These are phyloP conservation scores for Hordeum pubiflorum DNA, from an alignment of 202 grass and related monocot species.

Conservation along the genomic window DNA sequence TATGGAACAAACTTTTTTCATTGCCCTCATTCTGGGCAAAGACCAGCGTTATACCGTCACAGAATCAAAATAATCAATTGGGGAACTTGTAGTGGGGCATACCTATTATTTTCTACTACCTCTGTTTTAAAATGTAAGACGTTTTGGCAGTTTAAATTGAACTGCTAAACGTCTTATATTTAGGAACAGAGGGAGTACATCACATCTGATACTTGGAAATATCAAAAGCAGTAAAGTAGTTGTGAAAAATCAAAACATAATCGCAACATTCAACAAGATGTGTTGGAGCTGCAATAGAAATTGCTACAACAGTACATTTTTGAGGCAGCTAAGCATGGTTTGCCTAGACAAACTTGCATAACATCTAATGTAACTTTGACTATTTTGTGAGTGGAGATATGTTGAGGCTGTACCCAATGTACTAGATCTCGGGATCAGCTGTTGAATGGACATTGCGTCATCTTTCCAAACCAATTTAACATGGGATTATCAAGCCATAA, in stretches of 20 bases:
- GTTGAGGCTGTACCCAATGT: neutral
- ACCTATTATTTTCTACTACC: neutral
- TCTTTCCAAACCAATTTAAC: neutral
- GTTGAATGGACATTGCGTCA: neutral
- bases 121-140: too few species aligned
- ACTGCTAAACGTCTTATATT: too few species aligned
- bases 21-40: neutral
- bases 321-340: conserved; percentile 9
- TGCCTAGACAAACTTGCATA: neutral
- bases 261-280: neutral
- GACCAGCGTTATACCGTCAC: neutral
- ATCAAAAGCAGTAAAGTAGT: neutral
- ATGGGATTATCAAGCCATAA: neutral
- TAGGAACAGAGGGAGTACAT: neutral
- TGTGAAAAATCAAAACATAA: neutral
- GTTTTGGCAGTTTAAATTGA: too few species aligned
- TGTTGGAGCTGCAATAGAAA: neutral
- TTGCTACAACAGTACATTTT: neutral
- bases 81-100: neutral
- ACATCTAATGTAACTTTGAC: neutral
- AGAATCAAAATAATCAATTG: neutral
- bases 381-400: neutral
- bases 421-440: neutral
- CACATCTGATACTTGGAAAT: conserved; percentile 5
- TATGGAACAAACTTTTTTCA: neutral